phyloP scores from a whole-genome alignment of 2,329 filamentous ascomycete genomes.

The Cladosporium velox region DNA sequence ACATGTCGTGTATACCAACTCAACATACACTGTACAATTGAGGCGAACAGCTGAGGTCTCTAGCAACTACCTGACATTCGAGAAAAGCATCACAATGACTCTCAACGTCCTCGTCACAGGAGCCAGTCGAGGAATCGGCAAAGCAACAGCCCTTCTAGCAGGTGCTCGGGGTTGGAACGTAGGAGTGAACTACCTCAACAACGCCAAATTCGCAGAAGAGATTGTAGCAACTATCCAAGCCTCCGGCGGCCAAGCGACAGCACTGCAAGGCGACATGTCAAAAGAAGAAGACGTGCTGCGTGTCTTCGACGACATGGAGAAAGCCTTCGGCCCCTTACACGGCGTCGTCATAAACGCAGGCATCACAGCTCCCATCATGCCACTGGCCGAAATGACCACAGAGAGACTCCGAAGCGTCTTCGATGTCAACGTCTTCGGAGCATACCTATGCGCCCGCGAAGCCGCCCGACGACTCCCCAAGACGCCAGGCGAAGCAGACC shows the following conservation, averaged over 20 bases:
- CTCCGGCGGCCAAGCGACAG: slow-evolving; percentile 27
- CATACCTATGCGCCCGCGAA: slow-evolving; percentile 35
- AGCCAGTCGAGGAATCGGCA: slow-evolving; percentile 32
- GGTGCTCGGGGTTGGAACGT: slow-evolving; percentile 32
- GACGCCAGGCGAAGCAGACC: slow-evolving; percentile 10
- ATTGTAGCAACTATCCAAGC: slow-evolving; percentile 27
- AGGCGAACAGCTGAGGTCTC: background rate
- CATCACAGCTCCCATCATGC: slow-evolving; percentile 29
- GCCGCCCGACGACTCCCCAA: slow-evolving; percentile 29
- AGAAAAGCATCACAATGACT: background rate
- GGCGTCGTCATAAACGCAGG: slow-evolving; percentile 35
- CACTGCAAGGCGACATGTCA: slow-evolving; percentile 28
- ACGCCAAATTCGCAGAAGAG: slow-evolving; percentile 26
- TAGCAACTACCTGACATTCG: background rate
- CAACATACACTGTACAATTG: background rate
- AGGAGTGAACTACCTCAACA: slow-evolving; percentile 31
- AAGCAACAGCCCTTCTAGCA: slow-evolving; percentile 29
- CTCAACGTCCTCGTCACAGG: slow-evolving; percentile 31
- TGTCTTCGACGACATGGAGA: slow-evolving; percentile 31
- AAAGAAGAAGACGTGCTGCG: slow-evolving; percentile 29
- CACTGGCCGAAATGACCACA: slow-evolving; percentile 30
- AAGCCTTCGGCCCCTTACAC: slow-evolving; percentile 26
- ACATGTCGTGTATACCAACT: background rate
- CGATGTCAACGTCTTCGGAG: slow-evolving; percentile 33
- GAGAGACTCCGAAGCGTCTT: slow-evolving; percentile 29